These are phyloP conservation scores for Nakazawaea sp. DNA, from an alignment of 805 yeast species.

Conservation along the genomic window DNA sequence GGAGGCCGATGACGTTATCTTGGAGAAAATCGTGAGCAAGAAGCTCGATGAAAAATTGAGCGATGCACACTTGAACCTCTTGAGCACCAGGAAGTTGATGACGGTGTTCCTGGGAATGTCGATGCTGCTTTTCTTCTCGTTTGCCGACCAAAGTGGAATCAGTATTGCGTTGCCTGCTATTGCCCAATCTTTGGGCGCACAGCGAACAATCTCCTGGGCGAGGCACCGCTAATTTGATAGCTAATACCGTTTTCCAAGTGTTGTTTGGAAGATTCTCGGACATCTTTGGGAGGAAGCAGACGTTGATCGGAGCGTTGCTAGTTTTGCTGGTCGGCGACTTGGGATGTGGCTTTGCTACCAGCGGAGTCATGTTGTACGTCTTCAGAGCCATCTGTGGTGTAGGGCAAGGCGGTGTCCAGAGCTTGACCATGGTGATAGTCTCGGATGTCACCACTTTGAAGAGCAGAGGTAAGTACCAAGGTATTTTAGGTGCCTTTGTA, in stretches of 20 bases:
- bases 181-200: conserved; percentile 36
- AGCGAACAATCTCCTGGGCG: conserved; percentile 45
- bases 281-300: conserved; percentile 43
- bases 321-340: conserved; percentile 36
- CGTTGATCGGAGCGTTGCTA: conserved; percentile 31
- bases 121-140: conserved; percentile 17
- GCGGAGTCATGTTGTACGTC: conserved; percentile 39
- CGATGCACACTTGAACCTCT: conserved; percentile 8
- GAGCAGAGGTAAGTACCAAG: conserved; percentile 50
- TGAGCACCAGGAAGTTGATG: conserved; percentile 3
- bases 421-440: conserved; percentile 44
- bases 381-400: conserved; percentile 49
- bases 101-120: conserved; percentile 9
- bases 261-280: conserved; percentile 47
- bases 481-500: conserved; percentile 41
- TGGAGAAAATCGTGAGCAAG: neutral
- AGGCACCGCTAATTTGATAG: conserved; percentile 45
- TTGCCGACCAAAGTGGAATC: conserved; percentile 43
- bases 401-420: conserved; percentile 46
- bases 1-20: no score
- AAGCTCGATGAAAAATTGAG: conserved; percentile 8
- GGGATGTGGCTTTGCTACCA: conserved; percentile 43
- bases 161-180: conserved; percentile 42
- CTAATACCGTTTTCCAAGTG: conserved; percentile 46
- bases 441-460: conserved; percentile 45